Evolutionary conservation across 345 rosid genomes (phyloP).

Genomic region (Dovyalis caffra): DNA sequence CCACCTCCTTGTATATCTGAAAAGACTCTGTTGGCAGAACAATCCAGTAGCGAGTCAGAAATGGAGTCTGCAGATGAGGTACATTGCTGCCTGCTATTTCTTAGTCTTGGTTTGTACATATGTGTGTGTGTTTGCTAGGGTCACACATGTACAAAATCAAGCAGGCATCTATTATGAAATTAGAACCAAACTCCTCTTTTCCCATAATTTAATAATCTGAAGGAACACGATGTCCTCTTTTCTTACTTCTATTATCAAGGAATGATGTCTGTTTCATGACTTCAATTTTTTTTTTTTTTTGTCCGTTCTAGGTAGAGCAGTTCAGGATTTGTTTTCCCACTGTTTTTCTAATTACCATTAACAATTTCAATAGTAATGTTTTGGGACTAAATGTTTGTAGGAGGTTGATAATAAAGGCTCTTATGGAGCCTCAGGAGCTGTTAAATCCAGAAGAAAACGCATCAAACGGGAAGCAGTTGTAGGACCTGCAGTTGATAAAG

Average conservation of each 20-base stretch:
- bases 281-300: not conserved
- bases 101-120: not conserved
- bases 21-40: slow-evolving; percentile 42
- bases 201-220: not conserved
- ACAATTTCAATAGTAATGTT: not conserved
- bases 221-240: not conserved
- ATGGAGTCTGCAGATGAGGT: slow-evolving; percentile 93
- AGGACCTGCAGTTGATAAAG: slow-evolving; percentile 81
- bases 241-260: not conserved
- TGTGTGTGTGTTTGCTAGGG: not conserved
- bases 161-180: not conserved
- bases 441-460: slow-evolving; percentile 58
- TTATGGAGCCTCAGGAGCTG: slow-evolving; percentile 22
- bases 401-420: slow-evolving; percentile 34
- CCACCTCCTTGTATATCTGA: slow-evolving; percentile 36
- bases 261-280: not conserved
- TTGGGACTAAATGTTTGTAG: slow-evolving; percentile 25
- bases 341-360: not conserved
- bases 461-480: slow-evolving; percentile 58
- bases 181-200: not conserved
- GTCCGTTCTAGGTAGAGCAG: not conserved
- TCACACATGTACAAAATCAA: not conserved
- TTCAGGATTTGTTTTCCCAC: not conserved
- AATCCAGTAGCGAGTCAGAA: slow-evolving; percentile 84
- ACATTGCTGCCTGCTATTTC: not conserved